Base-by-base conservation (phyloP, 192 early-diverging fungal genomes). In the Funneliformis geosporum region DNA sequence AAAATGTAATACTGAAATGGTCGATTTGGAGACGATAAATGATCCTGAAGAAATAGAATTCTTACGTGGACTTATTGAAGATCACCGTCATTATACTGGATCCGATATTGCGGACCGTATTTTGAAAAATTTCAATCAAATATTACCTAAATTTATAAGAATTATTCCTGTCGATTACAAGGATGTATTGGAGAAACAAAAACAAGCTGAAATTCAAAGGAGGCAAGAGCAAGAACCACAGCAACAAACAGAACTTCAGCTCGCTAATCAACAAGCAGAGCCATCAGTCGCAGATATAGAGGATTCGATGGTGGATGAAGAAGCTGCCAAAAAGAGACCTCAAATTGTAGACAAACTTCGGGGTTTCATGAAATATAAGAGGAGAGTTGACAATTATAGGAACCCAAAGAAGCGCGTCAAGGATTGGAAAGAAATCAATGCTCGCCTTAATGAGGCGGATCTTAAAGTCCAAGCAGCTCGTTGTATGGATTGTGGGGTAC, bases 401-500 rank as follows among this genome's bases (percentile, higher is more conserved):
- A 93, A 92, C 81, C 88, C 95, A 38, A 82, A 82, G 72, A 92
- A 91, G 86, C 93, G 98, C 60, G 85, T 88, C 71, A 87, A 88
- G 79, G 98, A 99, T 88, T 98, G 94, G 92, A 91, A 96, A 65
- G 98, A 99, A 89, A 94, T 99, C 86, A 95, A 93, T 76, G 85
- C 90, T n/a, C 93, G 98, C 47, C 88, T 98, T 82, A 91, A 90
- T 42, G 88, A 89, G 21, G 88, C 89, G 33, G 91, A 95, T 80
- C 90, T 98, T 38, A 92, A 96, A 79, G 90, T 94, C 47, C 98
- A 99, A 86, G 95, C 97, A 25, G 94, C 98, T 8, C 91, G 98
- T 59, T 99, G 98, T 89, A 98, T 99, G 92, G 96, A 96, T 80
- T 96, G 98, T 84, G 98, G 98, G 86, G 92, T 98, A 39, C 96